Evolutionary conservation across 2,329 filamentous ascomycete species (phyloP), one percentile per base, ranked within the genome.

Genomic region (Botrytis fragariae): DNA sequence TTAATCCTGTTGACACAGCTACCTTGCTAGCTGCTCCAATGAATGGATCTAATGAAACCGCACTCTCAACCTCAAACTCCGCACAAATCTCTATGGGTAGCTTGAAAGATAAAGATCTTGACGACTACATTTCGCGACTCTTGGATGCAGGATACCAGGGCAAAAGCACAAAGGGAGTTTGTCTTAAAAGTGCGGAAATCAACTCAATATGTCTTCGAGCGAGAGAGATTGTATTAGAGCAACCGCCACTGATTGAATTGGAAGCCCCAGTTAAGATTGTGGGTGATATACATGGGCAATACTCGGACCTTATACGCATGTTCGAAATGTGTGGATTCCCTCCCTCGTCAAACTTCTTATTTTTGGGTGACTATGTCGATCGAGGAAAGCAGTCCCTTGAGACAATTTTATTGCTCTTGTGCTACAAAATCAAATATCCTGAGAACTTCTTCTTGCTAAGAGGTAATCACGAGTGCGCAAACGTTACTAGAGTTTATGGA

Each of bases 271-370:
- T 99, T 80, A 99, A 99, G 85, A 97, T 99, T 79, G 96, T 98
- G 42, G 95, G 95, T 69, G 95, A 98, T 81, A 94, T 98, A 22
- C 95, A 98, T 81, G 95, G 95, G 69, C 95, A 98, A 83, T 98
- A 97, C 82, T 97, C 94, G 18, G 95, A 98, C 82, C 85, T 98
- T 69, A 97, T 98, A 79, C 91, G 95, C 76, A 93, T 98, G 88
- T 98, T 98, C 80, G 95, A 98, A 83, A 98, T 98, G 95, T 98
- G 95, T 81, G 95, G 95, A 8, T 98, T 98, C 80, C 95, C 95
- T 12, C 95, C 95, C 2, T 92, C 89, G 75, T 90, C 94, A 57
- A 98, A 98, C 84, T 98, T 94, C 81, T 87, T 98, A 69, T 98
- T 98, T 83, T 86, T 98, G 6, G 95, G 95, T 69, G 95, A 98